These are phyloP conservation scores for Letharia lupina DNA, from an alignment of 495 filamentous ascomycete genomes.

Conservation along the genomic window DNA sequence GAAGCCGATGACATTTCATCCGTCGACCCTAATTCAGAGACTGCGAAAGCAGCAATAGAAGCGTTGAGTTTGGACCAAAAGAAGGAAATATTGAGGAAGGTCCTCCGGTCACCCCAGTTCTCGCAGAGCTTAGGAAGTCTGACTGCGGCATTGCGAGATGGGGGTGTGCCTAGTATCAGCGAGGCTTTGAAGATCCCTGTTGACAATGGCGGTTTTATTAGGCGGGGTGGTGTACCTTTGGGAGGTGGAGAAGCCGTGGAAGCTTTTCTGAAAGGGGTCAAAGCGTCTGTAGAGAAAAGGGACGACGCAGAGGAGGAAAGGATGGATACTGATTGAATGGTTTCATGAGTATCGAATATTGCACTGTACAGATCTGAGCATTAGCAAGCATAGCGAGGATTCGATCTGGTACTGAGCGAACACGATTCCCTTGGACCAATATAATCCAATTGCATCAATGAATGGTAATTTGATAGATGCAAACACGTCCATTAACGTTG, in stretches of 20 bases:
- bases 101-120: constrained; percentile 87
- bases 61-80: constrained; percentile 73
- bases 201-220: constrained; percentile 71
- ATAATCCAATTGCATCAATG: background rate
- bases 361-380: background rate
- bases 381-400: background rate
- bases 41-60: constrained; percentile 59
- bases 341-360: background rate
- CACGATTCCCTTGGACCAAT: background rate
- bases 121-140: constrained; percentile 74
- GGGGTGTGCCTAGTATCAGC: constrained; percentile 82
- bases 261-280: constrained; percentile 81
- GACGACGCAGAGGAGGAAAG: constrained; percentile 31
- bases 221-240: constrained; percentile 63
- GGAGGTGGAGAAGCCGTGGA: constrained; percentile 84
- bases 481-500: background rate
- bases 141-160: constrained; percentile 81
- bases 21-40: constrained; percentile 56
- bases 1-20: constrained; percentile 49
- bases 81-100: constrained; percentile 67
- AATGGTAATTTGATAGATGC: background rate
- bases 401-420: background rate
- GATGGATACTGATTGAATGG: constrained; percentile 43
- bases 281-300: constrained; percentile 60
- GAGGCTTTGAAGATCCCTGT: constrained; percentile 75